A percentile compares a stretch with the other conserved stretches of the same genome.
These are phyloP conservation scores for Neonectria neomacrospora DNA, from an alignment of 2,329 filamentous ascomycete species.

Conservation along the genomic window DNA sequence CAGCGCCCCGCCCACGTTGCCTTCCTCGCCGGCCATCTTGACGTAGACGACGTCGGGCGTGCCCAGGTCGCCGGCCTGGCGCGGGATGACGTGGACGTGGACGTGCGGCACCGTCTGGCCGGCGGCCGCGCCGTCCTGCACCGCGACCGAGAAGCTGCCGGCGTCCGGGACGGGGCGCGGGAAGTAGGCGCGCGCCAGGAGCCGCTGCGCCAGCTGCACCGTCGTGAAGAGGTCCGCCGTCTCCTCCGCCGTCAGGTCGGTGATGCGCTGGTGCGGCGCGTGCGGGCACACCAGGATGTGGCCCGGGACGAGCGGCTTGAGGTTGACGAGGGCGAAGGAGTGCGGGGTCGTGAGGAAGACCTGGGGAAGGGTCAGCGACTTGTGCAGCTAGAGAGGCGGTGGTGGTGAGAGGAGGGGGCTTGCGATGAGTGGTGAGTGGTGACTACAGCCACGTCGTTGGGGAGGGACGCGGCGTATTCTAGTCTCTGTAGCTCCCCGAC, in stretches of 20 bases:
- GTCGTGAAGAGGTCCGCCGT: conserved; percentile 86
- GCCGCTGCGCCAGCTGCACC: conserved; percentile 82
- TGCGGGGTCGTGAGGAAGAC: conserved; percentile 86
- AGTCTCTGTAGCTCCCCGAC: too few relatives aligned
- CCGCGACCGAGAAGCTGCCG: conserved; percentile 87
- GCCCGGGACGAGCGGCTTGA: conserved; percentile 92
- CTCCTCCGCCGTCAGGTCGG: conserved; percentile 77
- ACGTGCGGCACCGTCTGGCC: conserved; percentile 95
- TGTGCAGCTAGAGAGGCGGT: neutral
- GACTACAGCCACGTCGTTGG: neutral
- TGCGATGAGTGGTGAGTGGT: neutral
- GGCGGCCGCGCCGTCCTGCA: conserved; percentile 92
- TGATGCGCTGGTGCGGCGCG: conserved; percentile 74
- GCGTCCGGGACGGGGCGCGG: conserved; percentile 63
- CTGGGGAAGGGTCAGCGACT: conserved; percentile 56
- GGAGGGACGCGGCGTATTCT: too few relatives aligned
- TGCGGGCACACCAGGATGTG: conserved; percentile 91
- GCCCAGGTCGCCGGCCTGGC: conserved; percentile 66
- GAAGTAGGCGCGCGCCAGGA: conserved; percentile 73
- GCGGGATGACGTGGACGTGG: conserved; percentile 91
- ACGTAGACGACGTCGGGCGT: conserved; percentile 79
- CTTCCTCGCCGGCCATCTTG: conserved; percentile 84
- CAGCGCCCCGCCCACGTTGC: conserved; percentile 80
- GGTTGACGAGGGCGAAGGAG: conserved; percentile 91
- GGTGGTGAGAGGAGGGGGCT: neutral